Conservation (phyloP, 768 basidiomycete genomes). For the Mycena crocata region DNA sequence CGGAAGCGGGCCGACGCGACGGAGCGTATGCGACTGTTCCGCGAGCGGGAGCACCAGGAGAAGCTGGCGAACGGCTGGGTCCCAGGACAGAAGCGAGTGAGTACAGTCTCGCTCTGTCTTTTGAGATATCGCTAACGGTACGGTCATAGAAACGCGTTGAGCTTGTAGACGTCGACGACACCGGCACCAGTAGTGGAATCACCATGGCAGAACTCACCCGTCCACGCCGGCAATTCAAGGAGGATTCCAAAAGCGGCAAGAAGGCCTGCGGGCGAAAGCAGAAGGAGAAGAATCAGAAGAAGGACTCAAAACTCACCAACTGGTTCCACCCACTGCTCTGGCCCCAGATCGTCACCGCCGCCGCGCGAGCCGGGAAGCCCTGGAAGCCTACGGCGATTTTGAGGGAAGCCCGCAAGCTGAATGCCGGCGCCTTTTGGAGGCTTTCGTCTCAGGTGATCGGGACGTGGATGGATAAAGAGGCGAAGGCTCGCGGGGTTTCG, state of each 20-base stretch:
- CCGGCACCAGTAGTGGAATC: background rate
- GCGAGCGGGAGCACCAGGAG: background rate
- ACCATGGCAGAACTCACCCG: constrained; percentile 26
- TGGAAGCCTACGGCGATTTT: background rate
- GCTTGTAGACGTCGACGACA: background rate
- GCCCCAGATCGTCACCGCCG: constrained; percentile 13
- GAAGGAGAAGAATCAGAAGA: constrained; percentile 2
- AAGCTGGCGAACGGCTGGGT: constrained; percentile 2
- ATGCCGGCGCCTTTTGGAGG: background rate
- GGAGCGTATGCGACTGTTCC: constrained; percentile 1
- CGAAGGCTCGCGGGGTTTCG: background rate
- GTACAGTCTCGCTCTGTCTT: background rate
- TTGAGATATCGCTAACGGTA: background rate
- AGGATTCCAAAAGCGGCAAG: constrained; percentile 8
- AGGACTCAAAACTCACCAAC: constrained; percentile 19
- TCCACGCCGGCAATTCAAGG: constrained; percentile 23
- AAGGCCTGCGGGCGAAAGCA: constrained; percentile 23
- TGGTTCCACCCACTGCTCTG: constrained; percentile 20
- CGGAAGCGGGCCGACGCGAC: background rate
- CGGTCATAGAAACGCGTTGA: constrained; percentile 1
- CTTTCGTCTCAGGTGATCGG: constrained; percentile 26
- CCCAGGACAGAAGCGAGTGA: constrained; percentile 4
- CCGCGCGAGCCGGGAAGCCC: constrained; percentile 3
- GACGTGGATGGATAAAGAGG: constrained; percentile 16
- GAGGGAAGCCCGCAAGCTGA: constrained; percentile 5